These are phyloP conservation scores for Trifolium subterraneum DNA, from an alignment of 306 rosid genomes.

Conservation along the genomic window DNA sequence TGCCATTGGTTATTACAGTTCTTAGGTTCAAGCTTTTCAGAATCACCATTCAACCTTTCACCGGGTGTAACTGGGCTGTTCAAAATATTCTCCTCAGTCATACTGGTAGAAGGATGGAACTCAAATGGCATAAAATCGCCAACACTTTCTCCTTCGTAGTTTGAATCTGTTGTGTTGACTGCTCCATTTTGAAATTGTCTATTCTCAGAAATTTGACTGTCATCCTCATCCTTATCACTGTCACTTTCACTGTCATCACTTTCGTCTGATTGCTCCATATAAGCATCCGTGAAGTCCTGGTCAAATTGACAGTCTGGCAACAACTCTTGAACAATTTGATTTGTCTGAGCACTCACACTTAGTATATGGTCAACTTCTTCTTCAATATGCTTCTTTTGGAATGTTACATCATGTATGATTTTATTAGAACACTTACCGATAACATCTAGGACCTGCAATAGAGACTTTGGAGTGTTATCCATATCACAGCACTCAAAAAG, in stretches of 20 bases:
- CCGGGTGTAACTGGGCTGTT: neutral
- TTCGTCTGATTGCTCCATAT: constrained; percentile 72
- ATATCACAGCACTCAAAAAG: constrained; percentile 75
- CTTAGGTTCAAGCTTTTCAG: constrained; percentile 34
- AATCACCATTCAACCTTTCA: constrained; percentile 34
- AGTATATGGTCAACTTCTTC: constrained; percentile 71
- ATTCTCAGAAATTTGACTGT: constrained; percentile 37
- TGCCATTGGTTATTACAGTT: constrained; percentile 24
- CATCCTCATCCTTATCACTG: constrained; percentile 40
- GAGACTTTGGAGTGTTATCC: constrained; percentile 64
- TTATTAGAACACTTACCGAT: constrained; percentile 53
- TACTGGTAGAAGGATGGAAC: constrained; percentile 31
- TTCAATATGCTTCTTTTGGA: constrained; percentile 54
- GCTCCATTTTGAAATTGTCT: constrained; percentile 31
- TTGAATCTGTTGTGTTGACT: constrained; percentile 36
- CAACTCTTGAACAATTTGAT: constrained; percentile 68
- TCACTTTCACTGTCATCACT: constrained; percentile 56
- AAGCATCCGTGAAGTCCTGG: constrained; percentile 68
- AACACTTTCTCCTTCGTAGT: constrained; percentile 56
- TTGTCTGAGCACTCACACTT: constrained; percentile 71
- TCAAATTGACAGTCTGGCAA: constrained; percentile 62
- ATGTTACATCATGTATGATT: constrained; percentile 12
- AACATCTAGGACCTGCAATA: constrained; percentile 55
- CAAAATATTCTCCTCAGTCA: constrained; percentile 33
- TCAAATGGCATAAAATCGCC: constrained; percentile 60